These are phyloP conservation scores for Paecilomyces sp. DNA, from an alignment of 2,329 filamentous ascomycete species.

Conservation along the genomic window DNA sequence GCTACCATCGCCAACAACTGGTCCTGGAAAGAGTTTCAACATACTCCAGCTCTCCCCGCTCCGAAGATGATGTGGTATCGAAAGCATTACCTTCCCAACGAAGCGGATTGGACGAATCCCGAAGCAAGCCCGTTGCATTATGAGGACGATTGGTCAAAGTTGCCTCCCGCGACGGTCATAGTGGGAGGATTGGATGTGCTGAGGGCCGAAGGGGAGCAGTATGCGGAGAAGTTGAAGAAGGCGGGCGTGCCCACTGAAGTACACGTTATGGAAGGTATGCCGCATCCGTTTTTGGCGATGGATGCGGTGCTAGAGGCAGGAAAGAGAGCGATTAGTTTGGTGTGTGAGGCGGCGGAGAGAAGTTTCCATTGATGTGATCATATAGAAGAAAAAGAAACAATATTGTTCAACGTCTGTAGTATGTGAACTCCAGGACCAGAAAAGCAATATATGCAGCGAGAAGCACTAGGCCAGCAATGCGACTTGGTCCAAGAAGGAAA, in stretches of 20 bases:
- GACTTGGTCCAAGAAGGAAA: conserved; percentile 1
- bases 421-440: conserved; percentile 22
- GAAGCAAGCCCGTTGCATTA: conserved; percentile 52
- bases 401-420: no score
- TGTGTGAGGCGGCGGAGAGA: conserved; percentile 30
- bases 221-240: conserved; percentile 41
- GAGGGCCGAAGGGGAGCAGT: conserved; percentile 46
- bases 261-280: conserved; percentile 48
- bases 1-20: conserved; percentile 37
- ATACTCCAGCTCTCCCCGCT: conserved; percentile 47
- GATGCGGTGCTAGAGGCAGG: conserved; percentile 49
- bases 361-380: conserved; percentile 13
- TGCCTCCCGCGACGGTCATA: conserved; percentile 48
- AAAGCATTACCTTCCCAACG: conserved; percentile 48
- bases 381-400: no score
- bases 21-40: conserved; percentile 46
- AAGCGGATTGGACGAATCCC: conserved; percentile 39
- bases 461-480: conserved; percentile 19
- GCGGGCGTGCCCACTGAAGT: conserved; percentile 44
- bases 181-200: conserved; percentile 53
- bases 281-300: conserved; percentile 54
- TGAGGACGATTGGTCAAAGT: conserved; percentile 40
- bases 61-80: conserved; percentile 57
- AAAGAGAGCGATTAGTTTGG: conserved; percentile 42
- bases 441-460: conserved; percentile 26